A percentile compares a stretch with the other conserved stretches of the same genome.
Evolutionary conservation across 371 early-diverging fungal genomes (phyloP).

Genomic region (Coemansia sp.): DNA sequence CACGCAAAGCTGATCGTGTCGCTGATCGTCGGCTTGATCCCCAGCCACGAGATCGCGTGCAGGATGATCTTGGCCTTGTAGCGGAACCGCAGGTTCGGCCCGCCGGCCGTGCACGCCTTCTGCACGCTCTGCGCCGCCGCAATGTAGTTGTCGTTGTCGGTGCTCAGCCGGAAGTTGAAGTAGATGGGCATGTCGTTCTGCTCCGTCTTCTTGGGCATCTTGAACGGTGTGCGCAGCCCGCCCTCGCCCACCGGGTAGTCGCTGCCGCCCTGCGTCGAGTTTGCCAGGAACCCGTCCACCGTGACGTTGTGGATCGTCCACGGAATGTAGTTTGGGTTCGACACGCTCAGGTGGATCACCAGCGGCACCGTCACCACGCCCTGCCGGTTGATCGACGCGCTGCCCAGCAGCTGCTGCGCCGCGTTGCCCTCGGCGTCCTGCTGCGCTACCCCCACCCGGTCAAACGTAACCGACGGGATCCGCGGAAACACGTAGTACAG

Average conservation of each 20-base stretch:
- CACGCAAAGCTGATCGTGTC: slow-evolving; percentile 46
- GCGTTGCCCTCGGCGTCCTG: background rate
- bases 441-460: slow-evolving; percentile 24
- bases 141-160: slow-evolving; percentile 29
- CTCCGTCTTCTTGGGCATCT: slow-evolving; percentile 35
- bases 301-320: slow-evolving; percentile 55
- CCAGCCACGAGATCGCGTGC: slow-evolving; percentile 50
- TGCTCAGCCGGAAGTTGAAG: slow-evolving; percentile 46
- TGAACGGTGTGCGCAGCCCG: slow-evolving; percentile 41
- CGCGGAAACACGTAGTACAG: slow-evolving; percentile 51
- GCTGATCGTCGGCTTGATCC: slow-evolving; percentile 51
- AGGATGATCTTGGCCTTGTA: slow-evolving; percentile 49
- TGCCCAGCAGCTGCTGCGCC: slow-evolving; percentile 18
- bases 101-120: slow-evolving; percentile 33
- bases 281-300: slow-evolving; percentile 42
- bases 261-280: slow-evolving; percentile 20
- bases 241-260: slow-evolving; percentile 51
- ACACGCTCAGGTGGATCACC: slow-evolving; percentile 47
- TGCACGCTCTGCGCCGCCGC: slow-evolving; percentile 36
- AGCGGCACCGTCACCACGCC: slow-evolving; percentile 50
- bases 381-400: slow-evolving; percentile 22
- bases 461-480: slow-evolving; percentile 45
- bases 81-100: slow-evolving; percentile 36
- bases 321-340: slow-evolving; percentile 53
- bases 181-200: slow-evolving; percentile 45